Conservation (phyloP, 768 basidiomycete genomes). For the Amanita fuliginea region DNA sequence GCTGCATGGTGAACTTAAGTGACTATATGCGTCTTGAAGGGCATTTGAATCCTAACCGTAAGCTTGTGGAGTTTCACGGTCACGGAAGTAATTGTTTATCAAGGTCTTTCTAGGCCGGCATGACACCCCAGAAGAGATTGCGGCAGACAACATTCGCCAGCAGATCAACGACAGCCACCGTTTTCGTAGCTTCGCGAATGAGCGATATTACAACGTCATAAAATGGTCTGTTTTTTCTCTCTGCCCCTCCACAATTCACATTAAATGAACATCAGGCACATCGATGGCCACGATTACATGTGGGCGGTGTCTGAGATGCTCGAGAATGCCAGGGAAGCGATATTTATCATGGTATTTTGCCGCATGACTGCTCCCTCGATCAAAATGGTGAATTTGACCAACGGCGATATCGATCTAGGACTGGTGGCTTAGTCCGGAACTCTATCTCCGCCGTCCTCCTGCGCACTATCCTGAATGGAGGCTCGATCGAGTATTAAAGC, state of each 20-base stretch:
- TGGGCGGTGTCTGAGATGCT: slow-evolving; percentile 89
- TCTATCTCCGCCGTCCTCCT: slow-evolving; percentile 90
- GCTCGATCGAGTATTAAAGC: slow-evolving; percentile 72
- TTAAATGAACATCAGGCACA: slow-evolving; percentile 37
- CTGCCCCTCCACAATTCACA: slow-evolving; percentile 10
- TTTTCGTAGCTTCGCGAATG: slow-evolving; percentile 73
- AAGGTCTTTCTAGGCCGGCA: slow-evolving; percentile 41
- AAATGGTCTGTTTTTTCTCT: slow-evolving; percentile 52
- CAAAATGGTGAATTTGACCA: not conserved
- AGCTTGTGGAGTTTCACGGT: slow-evolving; percentile 6
- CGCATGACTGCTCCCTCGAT: not conserved
- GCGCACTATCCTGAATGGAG: slow-evolving; percentile 81
- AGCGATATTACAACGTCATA: slow-evolving; percentile 58
- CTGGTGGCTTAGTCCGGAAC: slow-evolving; percentile 93
- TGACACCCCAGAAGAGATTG: slow-evolving; percentile 64
- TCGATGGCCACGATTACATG: slow-evolving; percentile 96
- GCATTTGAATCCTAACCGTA: slow-evolving; percentile 35
- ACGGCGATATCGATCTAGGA: slow-evolving; percentile 36
- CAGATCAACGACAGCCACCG: slow-evolving; percentile 74
- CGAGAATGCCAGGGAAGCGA: slow-evolving; percentile 69
- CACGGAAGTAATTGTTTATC: not conserved
- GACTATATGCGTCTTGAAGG: slow-evolving; percentile 13
- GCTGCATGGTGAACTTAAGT: not conserved
- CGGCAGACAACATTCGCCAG: slow-evolving; percentile 57
- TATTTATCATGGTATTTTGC: slow-evolving; percentile 68